Conservation (phyloP, 306 rosid species). For the Cicer bijugum region DNA sequence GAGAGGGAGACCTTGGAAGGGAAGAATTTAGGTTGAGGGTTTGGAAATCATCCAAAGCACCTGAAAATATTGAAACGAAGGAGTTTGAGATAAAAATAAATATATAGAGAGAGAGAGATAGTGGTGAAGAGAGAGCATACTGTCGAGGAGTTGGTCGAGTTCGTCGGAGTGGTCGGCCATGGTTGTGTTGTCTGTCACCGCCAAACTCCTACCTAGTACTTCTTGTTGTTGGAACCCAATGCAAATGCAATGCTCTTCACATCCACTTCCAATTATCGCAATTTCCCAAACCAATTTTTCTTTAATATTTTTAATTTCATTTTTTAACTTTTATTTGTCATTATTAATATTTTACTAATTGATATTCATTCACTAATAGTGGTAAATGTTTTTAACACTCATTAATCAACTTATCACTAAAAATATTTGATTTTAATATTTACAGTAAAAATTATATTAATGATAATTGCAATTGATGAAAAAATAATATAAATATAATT, state of each 20-base stretch:
- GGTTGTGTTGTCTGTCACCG: constrained; percentile 44
- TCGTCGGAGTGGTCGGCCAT: constrained; percentile 75
- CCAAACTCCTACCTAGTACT: background rate
- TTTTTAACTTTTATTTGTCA: no score
- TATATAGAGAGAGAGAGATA: background rate
- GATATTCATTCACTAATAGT: no score
- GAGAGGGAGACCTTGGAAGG: constrained; percentile 52
- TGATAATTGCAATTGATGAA: no score
- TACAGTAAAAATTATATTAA: no score
- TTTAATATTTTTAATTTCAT: no score
- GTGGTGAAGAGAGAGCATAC: constrained; percentile 41
- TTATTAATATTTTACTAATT: no score
- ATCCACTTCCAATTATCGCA: constrained; percentile 8
- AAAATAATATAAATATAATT: no score
- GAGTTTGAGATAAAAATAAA: background rate
- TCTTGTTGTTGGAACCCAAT: background rate
- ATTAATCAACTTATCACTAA: no score
- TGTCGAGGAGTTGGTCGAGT: constrained; percentile 85
- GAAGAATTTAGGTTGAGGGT: constrained; percentile 66
- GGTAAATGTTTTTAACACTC: no score
- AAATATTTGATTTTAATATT: no score
- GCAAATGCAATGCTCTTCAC: background rate
- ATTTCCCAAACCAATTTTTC: background rate
- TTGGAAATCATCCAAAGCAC: constrained; percentile 95
- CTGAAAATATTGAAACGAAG: constrained; percentile 52